Evolutionary conservation across 2,329 filamentous ascomycete species (phyloP).

Genomic region (Celoporthe dispersa): DNA sequence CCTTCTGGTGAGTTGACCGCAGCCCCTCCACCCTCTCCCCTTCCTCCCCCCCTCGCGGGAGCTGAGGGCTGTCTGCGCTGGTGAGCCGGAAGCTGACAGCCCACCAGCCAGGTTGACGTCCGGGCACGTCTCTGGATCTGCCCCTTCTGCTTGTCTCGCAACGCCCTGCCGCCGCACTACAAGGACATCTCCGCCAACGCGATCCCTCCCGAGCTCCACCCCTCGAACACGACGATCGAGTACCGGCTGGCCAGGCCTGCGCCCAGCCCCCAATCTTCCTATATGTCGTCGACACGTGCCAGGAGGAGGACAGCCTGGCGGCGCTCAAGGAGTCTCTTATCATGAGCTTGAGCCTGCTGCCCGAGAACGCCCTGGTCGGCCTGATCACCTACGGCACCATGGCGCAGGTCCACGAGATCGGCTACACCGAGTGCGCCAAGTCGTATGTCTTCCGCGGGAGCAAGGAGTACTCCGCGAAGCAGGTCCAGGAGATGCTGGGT

Average conservation of each 20-base stretch:
- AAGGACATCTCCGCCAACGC: conserved; percentile 86
- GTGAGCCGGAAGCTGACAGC: conserved; percentile 33
- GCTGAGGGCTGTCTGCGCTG: background rate
- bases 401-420: conserved; percentile 97
- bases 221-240: conserved; percentile 85
- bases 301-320: conserved; percentile 83
- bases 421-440: conserved; percentile 97
- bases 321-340: conserved; percentile 85
- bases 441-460: conserved; percentile 97
- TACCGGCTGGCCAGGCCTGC: conserved; percentile 80
- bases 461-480: conserved; percentile 97
- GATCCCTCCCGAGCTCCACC: conserved; percentile 82
- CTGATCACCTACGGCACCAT: conserved; percentile 92
- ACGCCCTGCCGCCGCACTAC: conserved; percentile 82
- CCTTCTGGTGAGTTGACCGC: conserved; percentile 77
- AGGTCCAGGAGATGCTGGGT: conserved; percentile 99
- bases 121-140: conserved; percentile 87
- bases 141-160: conserved; percentile 83
- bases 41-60: too few species aligned
- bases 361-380: conserved; percentile 80
- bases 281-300: conserved; percentile 86
- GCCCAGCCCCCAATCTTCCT: conserved; percentile 84
- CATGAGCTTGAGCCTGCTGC: conserved; percentile 81
- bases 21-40: background rate
- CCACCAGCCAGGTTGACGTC: conserved; percentile 75